These are phyloP conservation scores for Sphagnum tenellum DNA, from an alignment of 225 moss, liverwort and hornwort genomes.

Conservation along the genomic window DNA sequence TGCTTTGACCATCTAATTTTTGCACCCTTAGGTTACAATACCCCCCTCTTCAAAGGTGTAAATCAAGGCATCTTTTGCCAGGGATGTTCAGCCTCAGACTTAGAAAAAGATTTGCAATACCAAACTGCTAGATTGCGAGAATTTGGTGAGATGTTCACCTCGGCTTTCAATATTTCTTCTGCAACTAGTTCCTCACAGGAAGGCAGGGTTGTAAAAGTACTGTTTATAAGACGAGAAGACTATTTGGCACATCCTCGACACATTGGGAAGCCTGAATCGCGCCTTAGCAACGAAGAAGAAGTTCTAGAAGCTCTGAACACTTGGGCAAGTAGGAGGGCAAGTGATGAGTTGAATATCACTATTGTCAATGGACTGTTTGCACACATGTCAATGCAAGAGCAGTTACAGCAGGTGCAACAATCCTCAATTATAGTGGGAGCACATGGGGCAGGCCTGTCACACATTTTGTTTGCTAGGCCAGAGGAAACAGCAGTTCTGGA, in stretches of 20 bases:
- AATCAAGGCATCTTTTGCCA: slow-evolving; percentile 11
- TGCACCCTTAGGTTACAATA: slow-evolving; percentile 87
- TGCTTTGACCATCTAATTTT: slow-evolving; percentile 96
- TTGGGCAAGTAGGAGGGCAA: slow-evolving; percentile 39
- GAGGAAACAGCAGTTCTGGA: slow-evolving; percentile 54
- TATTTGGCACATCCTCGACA: slow-evolving; percentile 95
- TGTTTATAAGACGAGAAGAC: slow-evolving; percentile 84
- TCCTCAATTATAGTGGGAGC: slow-evolving; percentile 81
- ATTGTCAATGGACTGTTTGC: slow-evolving; percentile 76
- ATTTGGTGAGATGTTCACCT: slow-evolving; percentile 75
- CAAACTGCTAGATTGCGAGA: slow-evolving; percentile 69
- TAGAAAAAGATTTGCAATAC: slow-evolving; percentile 17
- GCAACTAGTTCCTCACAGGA: neutral
- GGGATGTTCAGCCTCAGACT: slow-evolving; percentile 33
- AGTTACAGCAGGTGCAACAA: slow-evolving; percentile 54
- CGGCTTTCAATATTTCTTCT: slow-evolving; percentile 36
- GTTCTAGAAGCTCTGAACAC: slow-evolving; percentile 44
- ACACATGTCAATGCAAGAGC: slow-evolving; percentile 70
- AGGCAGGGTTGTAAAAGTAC: slow-evolving; percentile 33
- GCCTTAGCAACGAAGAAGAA: slow-evolving; percentile 76
- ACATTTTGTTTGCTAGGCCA: slow-evolving; percentile 72
- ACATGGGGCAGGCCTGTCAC: slow-evolving; percentile 89
- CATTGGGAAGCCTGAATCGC: slow-evolving; percentile 78
- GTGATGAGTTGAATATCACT: slow-evolving; percentile 21
- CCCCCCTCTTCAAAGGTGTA: slow-evolving; percentile 70